Conservation (phyloP, 805 yeast species). For the Zygotorulaspora danielsina region DNA sequence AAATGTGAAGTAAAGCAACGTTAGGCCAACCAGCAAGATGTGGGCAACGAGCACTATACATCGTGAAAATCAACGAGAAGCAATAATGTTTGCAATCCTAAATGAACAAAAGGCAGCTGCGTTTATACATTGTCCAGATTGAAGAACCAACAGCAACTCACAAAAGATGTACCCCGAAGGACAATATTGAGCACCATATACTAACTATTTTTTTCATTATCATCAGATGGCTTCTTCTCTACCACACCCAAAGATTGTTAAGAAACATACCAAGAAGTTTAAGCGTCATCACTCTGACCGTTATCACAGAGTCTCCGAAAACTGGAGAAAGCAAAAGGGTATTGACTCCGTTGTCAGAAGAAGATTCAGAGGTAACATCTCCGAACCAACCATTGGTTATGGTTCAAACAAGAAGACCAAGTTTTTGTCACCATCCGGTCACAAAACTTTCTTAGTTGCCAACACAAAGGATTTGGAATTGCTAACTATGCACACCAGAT, state of each 20-base stretch:
- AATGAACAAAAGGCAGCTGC: too few species aligned
- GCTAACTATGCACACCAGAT: slow-evolving; percentile 92
- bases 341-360: slow-evolving; percentile 99
- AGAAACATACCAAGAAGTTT: slow-evolving; percentile 98
- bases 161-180: too few species aligned
- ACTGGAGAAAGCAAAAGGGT: slow-evolving; percentile 99
- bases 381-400: slow-evolving; percentile 99
- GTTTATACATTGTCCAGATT: too few species aligned
- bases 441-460: slow-evolving; percentile 92
- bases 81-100: too few species aligned
- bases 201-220: slow-evolving; percentile 4
- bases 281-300: slow-evolving; percentile 99
- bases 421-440: slow-evolving; percentile 94
- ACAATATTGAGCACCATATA: slow-evolving; percentile 6
- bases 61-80: not conserved
- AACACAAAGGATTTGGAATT: slow-evolving; percentile 93
- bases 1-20: not conserved
- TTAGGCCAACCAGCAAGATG: too few species aligned
- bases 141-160: too few species aligned
- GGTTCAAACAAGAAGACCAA: slow-evolving; percentile 99
- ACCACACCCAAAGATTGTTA: slow-evolving; percentile 99
- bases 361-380: slow-evolving; percentile 98
- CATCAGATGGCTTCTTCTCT: slow-evolving; percentile 90
- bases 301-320: slow-evolving; percentile 95
- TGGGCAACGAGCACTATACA: not conserved